A percentile compares a stretch with the other conserved stretches of the same genome.
These are phyloP conservation scores for Heliamphora pulchella DNA, from an alignment of 179 eudicot genomes.

Conservation along the genomic window DNA sequence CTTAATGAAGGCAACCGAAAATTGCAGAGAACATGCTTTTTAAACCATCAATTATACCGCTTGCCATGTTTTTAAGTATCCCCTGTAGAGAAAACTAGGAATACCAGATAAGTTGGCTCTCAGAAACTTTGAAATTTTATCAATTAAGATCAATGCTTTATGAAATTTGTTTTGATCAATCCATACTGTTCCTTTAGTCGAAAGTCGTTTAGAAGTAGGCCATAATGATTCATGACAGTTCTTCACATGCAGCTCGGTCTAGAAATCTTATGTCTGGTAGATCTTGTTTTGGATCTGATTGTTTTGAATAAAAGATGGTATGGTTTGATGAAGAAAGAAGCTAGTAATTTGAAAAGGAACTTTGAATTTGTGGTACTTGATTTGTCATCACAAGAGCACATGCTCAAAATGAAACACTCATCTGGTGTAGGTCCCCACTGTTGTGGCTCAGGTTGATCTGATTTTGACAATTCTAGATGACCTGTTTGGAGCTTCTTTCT, in stretches of 20 bases:
- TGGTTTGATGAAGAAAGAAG: neutral
- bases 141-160: neutral
- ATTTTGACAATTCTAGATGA: neutral
- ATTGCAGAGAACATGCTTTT: neutral
- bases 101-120: neutral
- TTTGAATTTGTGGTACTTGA: neutral
- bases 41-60: neutral
- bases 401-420: neutral
- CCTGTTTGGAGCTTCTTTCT: slow-evolving; percentile 5
- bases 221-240: neutral
- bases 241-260: neutral
- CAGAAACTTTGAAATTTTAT: neutral
- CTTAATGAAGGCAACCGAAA: slow-evolving; percentile 1
- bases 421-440: neutral
- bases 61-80: neutral
- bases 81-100: neutral
- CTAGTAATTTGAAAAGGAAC: neutral
- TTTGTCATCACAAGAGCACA: neutral
- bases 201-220: neutral
- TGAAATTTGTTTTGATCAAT: neutral
- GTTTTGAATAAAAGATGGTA: neutral
- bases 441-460: slow-evolving; percentile 10
- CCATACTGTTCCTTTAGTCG: neutral
- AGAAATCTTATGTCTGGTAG: neutral
- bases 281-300: neutral